Percentiles rank a stretch among this genome's conserved stretches.
phyloP scores from a whole-genome alignment of 1,284 basidiomycete genomes.

The Ceratobasidium theobromae region DNA sequence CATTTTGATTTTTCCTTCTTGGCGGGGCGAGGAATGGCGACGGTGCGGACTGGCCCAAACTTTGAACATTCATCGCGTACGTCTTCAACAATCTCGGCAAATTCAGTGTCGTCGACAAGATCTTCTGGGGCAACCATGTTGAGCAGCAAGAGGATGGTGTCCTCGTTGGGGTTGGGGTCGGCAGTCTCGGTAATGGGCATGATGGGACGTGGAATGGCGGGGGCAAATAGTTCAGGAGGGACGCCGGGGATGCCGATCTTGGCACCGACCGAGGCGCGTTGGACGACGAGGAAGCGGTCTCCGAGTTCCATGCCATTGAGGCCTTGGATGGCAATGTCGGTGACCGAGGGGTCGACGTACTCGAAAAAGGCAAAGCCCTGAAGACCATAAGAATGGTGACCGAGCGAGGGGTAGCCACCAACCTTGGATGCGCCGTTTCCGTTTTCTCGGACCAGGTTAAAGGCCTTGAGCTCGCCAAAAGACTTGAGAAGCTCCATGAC shows the following conservation, averaged over 20 bases:
- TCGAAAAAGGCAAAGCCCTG: constrained; percentile 99
- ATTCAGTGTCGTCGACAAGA: constrained; percentile 87
- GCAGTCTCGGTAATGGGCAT: constrained; percentile 66
- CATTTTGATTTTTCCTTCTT: constrained; percentile 83
- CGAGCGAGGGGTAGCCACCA: constrained; percentile 35
- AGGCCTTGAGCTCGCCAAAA: constrained; percentile 95
- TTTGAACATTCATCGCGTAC: constrained; percentile 89
- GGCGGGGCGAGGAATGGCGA: constrained; percentile 85
- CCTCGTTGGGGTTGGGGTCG: constrained; percentile 54
- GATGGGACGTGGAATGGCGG: constrained; percentile 60
- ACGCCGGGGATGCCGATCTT: constrained; percentile 59
- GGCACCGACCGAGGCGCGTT: constrained; percentile 91
- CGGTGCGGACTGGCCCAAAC: constrained; percentile 81
- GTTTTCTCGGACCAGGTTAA: constrained; percentile 96
- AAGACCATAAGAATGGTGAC: background rate
- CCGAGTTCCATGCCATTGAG: constrained; percentile 98
- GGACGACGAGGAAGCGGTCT: constrained; percentile 94
- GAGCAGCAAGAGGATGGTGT: constrained; percentile 91
- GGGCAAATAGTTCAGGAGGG: constrained; percentile 34
- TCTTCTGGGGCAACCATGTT: constrained; percentile 99
- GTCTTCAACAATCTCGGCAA: constrained; percentile 91
- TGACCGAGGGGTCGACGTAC: constrained; percentile 86
- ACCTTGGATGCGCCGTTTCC: constrained; percentile 89
- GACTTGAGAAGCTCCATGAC: constrained; percentile 96
- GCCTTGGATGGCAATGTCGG: constrained; percentile 94